Base-by-base conservation (phyloP, 75 land plant species). In the Picea sitchensis region DNA sequence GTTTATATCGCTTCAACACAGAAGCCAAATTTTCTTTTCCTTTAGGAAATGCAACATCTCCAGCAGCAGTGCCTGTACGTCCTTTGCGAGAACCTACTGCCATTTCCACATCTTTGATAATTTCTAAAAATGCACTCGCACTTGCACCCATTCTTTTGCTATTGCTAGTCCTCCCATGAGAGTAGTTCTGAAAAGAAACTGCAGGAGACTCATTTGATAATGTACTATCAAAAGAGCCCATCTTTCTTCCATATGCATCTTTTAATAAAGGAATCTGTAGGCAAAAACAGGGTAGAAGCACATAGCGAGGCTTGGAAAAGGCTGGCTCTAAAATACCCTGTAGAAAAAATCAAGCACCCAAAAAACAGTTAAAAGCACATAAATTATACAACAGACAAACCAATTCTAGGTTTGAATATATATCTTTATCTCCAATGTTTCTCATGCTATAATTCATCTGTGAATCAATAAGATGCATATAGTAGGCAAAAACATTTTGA, bases 31-130 rank as follows among this genome's bases (percentile, higher is more conserved):
- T 98, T 78, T 95, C 95, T 83, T 93, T 98, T 30, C 96, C 99
- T 82, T 93, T 95, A 5, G 99, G 99, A 77, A 98, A 98, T 18
- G 99, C 99, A 58, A 95, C 96, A 59, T 98, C 99, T 12, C 99
- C 99, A 34, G 99, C 99, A 64, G 99, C 99, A 71, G 99, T 98
- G 6, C 99, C 99, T 54, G 93, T 85, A 9, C 98, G 78, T 12
- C 99, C 99, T 80, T 98, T 98, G 38, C 99, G 87, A 38, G 84
- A 86, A 58, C 94, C 90, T 13, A 98, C 90, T 0, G 99, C 94
- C 68, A 56, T 81, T 83, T 98, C 99, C 47, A 98, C 94, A 23
- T 92, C 96, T 79, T 92, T 98, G 79, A 98, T 92, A 14, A 93
- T 80, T 8, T 98, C 98, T 31, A 95, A 65, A 38, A 95, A 84